These are phyloP conservation scores for Phallus indusiatus DNA, from an alignment of 768 basidiomycete genomes.

Conservation along the genomic window DNA sequence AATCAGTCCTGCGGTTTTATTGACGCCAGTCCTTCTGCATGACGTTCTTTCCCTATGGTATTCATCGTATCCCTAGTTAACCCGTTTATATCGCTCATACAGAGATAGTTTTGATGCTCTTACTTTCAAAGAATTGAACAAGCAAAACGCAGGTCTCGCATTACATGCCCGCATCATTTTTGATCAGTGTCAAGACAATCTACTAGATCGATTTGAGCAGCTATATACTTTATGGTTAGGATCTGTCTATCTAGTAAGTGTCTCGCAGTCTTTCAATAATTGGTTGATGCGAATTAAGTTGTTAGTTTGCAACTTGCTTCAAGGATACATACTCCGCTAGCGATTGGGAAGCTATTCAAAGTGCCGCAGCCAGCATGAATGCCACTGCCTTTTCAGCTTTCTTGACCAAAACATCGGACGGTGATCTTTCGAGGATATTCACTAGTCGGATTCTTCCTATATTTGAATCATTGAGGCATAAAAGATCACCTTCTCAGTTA, in stretches of 20 bases:
- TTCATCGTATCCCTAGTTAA: not conserved
- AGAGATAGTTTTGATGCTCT: not conserved
- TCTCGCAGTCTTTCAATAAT: not conserved
- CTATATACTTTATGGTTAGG: slow-evolving; percentile 1
- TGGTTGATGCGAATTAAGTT: not conserved
- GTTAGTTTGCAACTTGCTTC: slow-evolving; percentile 1
- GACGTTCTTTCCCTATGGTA: not conserved
- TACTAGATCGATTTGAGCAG: not conserved
- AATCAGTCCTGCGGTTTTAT: not conserved
- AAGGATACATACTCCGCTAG: not conserved
- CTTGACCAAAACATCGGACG: not conserved
- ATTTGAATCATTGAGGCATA: not conserved
- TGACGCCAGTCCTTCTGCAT: slow-evolving; percentile 1
- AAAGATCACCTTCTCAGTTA: not conserved
- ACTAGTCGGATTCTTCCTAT: not conserved
- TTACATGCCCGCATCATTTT: not conserved
- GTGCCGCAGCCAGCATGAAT: not conserved
- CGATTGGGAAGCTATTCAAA: not conserved
- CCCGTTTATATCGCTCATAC: not conserved
- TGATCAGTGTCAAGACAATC: not conserved
- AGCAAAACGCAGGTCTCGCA: not conserved
- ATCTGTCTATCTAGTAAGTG: not conserved
- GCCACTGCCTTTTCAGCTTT: not conserved
- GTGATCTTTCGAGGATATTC: not conserved
- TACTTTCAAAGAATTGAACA: not conserved